Evolutionary conservation across 1,284 basidiomycete genomes (phyloP).

Genomic region (Apiotrichum brassicae): DNA sequence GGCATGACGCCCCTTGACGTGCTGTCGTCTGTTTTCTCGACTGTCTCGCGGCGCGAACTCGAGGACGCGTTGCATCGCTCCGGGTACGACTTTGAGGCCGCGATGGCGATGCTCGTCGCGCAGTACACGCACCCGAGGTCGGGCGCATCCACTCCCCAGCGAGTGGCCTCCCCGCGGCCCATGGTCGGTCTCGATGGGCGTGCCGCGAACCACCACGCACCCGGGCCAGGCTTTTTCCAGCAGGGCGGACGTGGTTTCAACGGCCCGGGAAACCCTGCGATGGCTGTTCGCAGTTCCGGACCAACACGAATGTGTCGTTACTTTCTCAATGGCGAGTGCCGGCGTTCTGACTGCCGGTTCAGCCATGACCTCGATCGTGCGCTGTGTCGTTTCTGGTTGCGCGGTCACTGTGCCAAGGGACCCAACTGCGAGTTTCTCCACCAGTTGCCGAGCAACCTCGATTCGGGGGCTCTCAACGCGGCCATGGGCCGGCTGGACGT

Average conservation of each 20-base stretch:
- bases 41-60: slow-evolving; percentile 78
- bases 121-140: slow-evolving; percentile 48
- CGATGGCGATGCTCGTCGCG: slow-evolving; percentile 88
- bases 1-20: slow-evolving; percentile 98
- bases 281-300: slow-evolving; percentile 20
- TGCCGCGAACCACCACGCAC: slow-evolving; percentile 22
- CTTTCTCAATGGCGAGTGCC: slow-evolving; percentile 91
- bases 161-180: slow-evolving; percentile 33
- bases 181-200: slow-evolving; percentile 28
- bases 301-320: slow-evolving; percentile 78
- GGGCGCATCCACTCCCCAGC: slow-evolving; percentile 40
- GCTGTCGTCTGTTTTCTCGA: slow-evolving; percentile 82
- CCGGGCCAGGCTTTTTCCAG: slow-evolving; percentile 40
- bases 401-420: slow-evolving; percentile 90
- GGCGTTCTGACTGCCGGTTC: slow-evolving; percentile 93
- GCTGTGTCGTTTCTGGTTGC: slow-evolving; percentile 93
- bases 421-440: slow-evolving; percentile 74
- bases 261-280: slow-evolving; percentile 30
- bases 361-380: slow-evolving; percentile 89
- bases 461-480: slow-evolving; percentile 49
- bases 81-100: slow-evolving; percentile 88
- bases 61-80: slow-evolving; percentile 84
- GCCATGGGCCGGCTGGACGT: slow-evolving; percentile 66
- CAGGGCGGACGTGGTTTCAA: slow-evolving; percentile 33
- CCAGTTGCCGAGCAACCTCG: slow-evolving; percentile 62